A percentile compares a stretch with the other conserved stretches of the same genome.
Conservation (phyloP, 176 grass and related monocot species). For the Triticum timopheevii region DNA sequence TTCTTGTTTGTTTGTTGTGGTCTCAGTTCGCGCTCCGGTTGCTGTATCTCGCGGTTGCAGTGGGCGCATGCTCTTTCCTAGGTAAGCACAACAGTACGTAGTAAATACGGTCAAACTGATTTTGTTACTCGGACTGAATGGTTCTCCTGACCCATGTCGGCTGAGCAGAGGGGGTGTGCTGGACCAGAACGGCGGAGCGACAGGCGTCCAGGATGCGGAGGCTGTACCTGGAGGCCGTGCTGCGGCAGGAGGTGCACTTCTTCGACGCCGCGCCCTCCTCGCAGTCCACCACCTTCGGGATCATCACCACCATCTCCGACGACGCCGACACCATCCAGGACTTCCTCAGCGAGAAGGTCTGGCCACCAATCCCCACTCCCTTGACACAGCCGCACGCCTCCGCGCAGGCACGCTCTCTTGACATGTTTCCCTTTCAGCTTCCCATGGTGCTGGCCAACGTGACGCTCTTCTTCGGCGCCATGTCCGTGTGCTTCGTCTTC, state of each 20-base stretch:
- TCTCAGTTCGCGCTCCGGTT: conserved; percentile 53
- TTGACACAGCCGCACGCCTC: neutral
- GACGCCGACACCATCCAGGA: conserved; percentile 62
- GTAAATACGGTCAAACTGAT: too few relatives aligned
- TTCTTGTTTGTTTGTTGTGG: neutral
- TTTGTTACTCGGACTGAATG: neutral
- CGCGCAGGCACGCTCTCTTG: neutral
- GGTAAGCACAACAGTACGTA: neutral
- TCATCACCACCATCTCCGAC: conserved; percentile 66
- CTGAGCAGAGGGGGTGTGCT: conserved; percentile 43
- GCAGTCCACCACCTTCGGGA: conserved; percentile 39
- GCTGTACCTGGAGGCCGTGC: conserved; percentile 58
- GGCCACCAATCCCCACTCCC: neutral
- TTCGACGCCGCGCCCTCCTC: conserved; percentile 44
- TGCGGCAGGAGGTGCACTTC: conserved; percentile 52
- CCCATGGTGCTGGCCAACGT: conserved; percentile 45
- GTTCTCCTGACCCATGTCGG: neutral
- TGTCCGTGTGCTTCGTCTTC: conserved; percentile 41
- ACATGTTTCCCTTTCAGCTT: neutral
- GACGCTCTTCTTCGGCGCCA: conserved; percentile 39
- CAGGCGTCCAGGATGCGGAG: conserved; percentile 52
- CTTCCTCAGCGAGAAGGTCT: conserved; percentile 60
- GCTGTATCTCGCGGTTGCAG: conserved; percentile 41
- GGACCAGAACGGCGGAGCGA: conserved; percentile 52
- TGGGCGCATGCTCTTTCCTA: conserved; percentile 38